Conservation (phyloP, 2,329 filamentous ascomycete genomes). For the Penicillium sp. region DNA sequence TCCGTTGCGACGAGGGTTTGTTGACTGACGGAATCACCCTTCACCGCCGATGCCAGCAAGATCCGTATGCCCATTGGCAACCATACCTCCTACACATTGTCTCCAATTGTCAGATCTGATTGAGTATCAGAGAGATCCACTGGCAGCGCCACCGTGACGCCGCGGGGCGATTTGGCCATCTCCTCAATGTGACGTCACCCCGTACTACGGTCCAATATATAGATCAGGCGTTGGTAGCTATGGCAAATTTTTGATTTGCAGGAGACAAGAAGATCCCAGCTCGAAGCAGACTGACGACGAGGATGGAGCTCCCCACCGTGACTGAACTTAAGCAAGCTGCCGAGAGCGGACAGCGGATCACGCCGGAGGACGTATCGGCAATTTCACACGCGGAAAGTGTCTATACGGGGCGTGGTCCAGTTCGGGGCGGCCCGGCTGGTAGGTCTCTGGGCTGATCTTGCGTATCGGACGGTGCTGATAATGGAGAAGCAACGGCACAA, state of each 20-base stretch:
- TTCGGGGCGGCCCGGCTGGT: slow-evolving; percentile 36
- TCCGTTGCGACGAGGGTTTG: too few species aligned
- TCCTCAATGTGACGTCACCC: slow-evolving; percentile 30
- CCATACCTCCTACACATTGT: too few species aligned
- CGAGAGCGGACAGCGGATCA: slow-evolving; percentile 34
- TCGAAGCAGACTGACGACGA: slow-evolving; percentile 8
- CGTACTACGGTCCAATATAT: too few species aligned
- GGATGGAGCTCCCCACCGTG: slow-evolving; percentile 30
- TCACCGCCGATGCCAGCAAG: too few species aligned
- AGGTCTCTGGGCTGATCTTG: slow-evolving; percentile 6
- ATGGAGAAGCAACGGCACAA: slow-evolving; percentile 31
- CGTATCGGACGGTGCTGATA: not conserved
- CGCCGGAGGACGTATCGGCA: slow-evolving; percentile 31
- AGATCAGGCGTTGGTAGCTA: too few species aligned
- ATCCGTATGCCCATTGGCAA: too few species aligned
- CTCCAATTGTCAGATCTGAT: not conserved
- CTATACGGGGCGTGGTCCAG: slow-evolving; percentile 30
- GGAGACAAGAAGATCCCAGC: not conserved
- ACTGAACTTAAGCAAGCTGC: slow-evolving; percentile 32
- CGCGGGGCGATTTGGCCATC: slow-evolving; percentile 18
- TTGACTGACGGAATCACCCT: too few species aligned
- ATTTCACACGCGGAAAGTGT: slow-evolving; percentile 35
- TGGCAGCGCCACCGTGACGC: slow-evolving; percentile 21
- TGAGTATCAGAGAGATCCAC: slow-evolving; percentile 1
- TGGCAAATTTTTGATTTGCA: too few species aligned